These are phyloP conservation scores for Akebia trifoliata DNA, from an alignment of 164 flowering plant genomes.

Conservation along the genomic window DNA sequence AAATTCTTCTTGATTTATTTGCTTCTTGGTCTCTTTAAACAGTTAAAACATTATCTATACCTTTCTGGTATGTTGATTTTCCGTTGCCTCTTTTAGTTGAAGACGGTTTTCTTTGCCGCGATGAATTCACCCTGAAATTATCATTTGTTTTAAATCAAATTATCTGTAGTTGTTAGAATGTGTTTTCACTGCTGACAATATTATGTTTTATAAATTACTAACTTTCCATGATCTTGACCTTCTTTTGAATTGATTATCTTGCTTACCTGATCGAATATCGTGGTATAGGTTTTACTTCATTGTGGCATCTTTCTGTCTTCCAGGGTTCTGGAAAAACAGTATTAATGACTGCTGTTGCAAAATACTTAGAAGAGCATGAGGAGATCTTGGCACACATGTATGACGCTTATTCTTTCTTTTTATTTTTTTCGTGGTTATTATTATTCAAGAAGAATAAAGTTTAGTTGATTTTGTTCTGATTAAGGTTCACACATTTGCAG, in stretches of 20 bases:
- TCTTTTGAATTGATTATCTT: not conserved
- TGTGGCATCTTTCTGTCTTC: slow-evolving; percentile 1
- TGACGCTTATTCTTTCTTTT: slow-evolving; percentile 11
- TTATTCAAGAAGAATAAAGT: no score
- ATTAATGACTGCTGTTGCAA: slow-evolving; percentile 69
- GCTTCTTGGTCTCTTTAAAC: no score
- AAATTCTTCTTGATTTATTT: no score
- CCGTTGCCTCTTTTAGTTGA: no score
- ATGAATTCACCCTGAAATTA: not conserved
- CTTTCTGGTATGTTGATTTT: no score
- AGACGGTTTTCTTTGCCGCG: no score
- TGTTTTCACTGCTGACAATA: no score
- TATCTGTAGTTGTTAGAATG: not conserved
- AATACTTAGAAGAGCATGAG: slow-evolving; percentile 50
- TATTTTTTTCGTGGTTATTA: no score
- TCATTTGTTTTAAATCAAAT: not conserved
- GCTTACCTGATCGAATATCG: slow-evolving; percentile 1
- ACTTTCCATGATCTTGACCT: not conserved
- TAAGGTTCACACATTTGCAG: slow-evolving; percentile 39
- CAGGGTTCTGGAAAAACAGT: slow-evolving; percentile 96
- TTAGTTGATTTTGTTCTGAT: slow-evolving; percentile 6
- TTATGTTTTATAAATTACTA: not conserved
- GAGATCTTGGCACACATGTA: slow-evolving; percentile 77
- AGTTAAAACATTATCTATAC: no score
- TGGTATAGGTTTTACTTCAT: not conserved